Evolutionary conservation across 1,139 yeast species (phyloP).

Genomic region (Suhomyces bokatorum): DNA sequence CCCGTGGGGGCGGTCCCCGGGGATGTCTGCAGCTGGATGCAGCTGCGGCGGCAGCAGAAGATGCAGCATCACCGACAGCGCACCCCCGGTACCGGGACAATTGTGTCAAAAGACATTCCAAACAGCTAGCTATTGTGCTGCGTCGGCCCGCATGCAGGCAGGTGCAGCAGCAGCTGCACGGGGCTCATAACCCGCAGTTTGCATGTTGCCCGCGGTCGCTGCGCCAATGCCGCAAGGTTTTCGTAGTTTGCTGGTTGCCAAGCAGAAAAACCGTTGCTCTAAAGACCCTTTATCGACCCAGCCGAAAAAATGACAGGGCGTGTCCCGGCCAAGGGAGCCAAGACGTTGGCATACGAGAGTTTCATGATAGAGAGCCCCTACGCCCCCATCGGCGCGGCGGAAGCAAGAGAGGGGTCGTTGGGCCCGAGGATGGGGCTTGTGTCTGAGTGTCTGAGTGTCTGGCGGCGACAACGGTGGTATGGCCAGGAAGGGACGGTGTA

Average conservation of each 20-base stretch:
- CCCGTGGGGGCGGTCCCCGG: too few relatives aligned
- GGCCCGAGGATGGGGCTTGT: neutral
- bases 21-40: too few relatives aligned
- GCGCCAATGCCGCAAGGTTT: conserved; percentile 1
- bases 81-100: neutral
- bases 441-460: too few relatives aligned
- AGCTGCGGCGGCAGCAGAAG: too few relatives aligned
- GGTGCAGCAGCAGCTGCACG: neutral
- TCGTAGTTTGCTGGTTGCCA: conserved; percentile 6
- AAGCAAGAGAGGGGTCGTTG: neutral
- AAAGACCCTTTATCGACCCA: conserved; percentile 3
- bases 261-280: conserved; percentile 2
- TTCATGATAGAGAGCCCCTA: neutral
- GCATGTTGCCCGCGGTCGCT: neutral
- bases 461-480: neutral
- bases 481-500: neutral
- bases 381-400: neutral
- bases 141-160: neutral
- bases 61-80: too few relatives aligned
- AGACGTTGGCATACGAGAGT: conserved; percentile 1
- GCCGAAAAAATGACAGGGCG: conserved; percentile 5
- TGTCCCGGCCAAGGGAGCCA: neutral
- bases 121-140: neutral
- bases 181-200: neutral
- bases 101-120: neutral